Percentiles rank a stretch among this genome's conserved stretches.
phyloP scores from a whole-genome alignment of 768 basidiomycete species.

The Leccinum rimulosum region DNA sequence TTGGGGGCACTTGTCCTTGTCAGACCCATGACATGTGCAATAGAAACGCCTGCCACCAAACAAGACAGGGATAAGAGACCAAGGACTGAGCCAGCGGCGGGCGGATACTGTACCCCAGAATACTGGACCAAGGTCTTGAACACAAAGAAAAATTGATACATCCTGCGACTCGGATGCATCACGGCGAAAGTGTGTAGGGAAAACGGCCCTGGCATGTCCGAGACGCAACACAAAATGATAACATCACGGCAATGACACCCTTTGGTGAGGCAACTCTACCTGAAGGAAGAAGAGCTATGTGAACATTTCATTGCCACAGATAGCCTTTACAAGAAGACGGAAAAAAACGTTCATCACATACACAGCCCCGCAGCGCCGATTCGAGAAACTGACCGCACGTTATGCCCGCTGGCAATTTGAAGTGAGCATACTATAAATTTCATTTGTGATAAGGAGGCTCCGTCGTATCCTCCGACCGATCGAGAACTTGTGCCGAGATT shows the following conservation, averaged over 20 bases:
- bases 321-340: slow-evolving; percentile 4
- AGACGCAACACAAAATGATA: slow-evolving; percentile 13
- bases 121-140: background rate
- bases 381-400: slow-evolving; percentile 1
- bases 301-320: slow-evolving; percentile 14
- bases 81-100: slow-evolving; percentile 6
- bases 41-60: background rate
- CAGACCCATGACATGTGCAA: background rate
- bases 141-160: slow-evolving; percentile 6
- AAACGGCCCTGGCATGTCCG: slow-evolving; percentile 6
- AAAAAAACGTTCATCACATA: background rate
- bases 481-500: slow-evolving; percentile 23
- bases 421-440: slow-evolving; percentile 11
- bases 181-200: slow-evolving; percentile 9
- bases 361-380: background rate
- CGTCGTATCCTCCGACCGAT: slow-evolving; percentile 17
- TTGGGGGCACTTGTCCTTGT: background rate
- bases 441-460: slow-evolving; percentile 13
- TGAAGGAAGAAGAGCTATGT: background rate
- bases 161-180: slow-evolving; percentile 6
- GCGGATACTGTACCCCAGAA: slow-evolving; percentile 17
- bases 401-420: slow-evolving; percentile 4
- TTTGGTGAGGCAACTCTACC: slow-evolving; percentile 1
- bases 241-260: slow-evolving; percentile 6
- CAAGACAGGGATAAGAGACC: slow-evolving; percentile 4